Conservation (phyloP, 78 protist genomes). For the Pelomyxa schiedti region DNA sequence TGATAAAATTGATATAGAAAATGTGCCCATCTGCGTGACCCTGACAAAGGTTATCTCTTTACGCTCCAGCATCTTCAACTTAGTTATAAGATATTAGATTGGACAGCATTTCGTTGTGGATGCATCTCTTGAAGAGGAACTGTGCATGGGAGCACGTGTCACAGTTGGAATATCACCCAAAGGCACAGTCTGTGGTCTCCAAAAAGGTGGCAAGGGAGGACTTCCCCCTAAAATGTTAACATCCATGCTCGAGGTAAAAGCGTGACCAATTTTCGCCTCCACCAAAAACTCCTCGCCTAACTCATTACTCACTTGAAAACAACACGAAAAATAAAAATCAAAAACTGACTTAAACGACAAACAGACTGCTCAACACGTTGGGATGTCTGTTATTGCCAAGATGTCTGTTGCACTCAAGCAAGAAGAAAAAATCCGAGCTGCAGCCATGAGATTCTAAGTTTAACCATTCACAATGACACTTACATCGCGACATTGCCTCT, state of each 20-base stretch:
- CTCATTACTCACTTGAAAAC: no score
- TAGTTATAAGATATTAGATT: constrained; percentile 1
- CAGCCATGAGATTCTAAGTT: no score
- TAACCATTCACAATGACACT: no score
- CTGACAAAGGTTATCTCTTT: constrained; percentile 8
- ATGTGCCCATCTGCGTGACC: constrained; percentile 36
- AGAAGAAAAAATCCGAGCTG: no score
- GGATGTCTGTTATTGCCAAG: neutral
- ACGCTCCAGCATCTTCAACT: neutral
- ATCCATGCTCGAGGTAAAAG: constrained; percentile 29
- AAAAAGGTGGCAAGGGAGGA: constrained; percentile 48
- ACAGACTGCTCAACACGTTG: neutral
- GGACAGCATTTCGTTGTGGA: constrained; percentile 45
- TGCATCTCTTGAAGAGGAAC: constrained; percentile 45
- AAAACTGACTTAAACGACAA: no score
- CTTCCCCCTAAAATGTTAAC: constrained; percentile 27
- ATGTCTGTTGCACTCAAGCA: neutral
- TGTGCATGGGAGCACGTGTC: constrained; percentile 41
- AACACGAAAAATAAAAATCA: no score
- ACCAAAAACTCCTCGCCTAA: no score
- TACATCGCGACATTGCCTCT: no score
- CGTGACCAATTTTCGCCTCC: neutral
- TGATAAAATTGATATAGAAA: neutral
- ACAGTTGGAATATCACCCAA: constrained; percentile 31
- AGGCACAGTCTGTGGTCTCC: constrained; percentile 40